phyloP scores from a whole-genome alignment of 2,329 filamentous ascomycete species.

The Leptographium procerum region DNA sequence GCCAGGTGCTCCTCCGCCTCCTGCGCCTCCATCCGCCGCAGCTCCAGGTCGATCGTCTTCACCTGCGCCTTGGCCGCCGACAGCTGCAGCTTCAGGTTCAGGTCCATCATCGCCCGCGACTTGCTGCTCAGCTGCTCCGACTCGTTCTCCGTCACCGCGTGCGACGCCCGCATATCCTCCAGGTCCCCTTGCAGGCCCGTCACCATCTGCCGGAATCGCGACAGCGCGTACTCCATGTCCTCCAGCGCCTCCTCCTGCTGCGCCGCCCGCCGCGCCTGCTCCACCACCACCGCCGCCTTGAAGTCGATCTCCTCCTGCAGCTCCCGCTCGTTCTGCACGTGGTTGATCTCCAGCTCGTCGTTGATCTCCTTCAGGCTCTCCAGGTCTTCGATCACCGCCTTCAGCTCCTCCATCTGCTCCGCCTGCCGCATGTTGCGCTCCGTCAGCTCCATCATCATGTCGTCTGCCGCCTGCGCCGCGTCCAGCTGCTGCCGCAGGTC shows the following conservation, averaged over 20 bases:
- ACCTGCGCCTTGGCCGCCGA: constrained; percentile 85
- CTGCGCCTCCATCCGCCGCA: constrained; percentile 76
- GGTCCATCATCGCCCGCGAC: constrained; percentile 89
- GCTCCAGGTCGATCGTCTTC: constrained; percentile 86
- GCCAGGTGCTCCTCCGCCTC: constrained; percentile 80
- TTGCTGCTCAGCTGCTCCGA: constrained; percentile 81
- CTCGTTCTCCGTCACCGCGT: constrained; percentile 85
- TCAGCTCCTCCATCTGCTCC: constrained; percentile 74
- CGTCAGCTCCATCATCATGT: constrained; percentile 86
- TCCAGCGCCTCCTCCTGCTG: constrained; percentile 73
- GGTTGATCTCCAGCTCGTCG: constrained; percentile 88
- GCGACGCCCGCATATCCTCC: constrained; percentile 84
- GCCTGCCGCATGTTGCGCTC: constrained; percentile 76
- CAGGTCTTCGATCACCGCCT: constrained; percentile 72
- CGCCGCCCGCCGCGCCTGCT: constrained; percentile 60
- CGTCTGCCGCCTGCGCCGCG: constrained; percentile 74
- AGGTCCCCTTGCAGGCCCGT: constrained; percentile 74
- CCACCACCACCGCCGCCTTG: constrained; percentile 72
- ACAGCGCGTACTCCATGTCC: constrained; percentile 83
- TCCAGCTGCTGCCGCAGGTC: constrained; percentile 88
- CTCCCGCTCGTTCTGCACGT: constrained; percentile 86
- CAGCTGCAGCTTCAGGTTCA: constrained; percentile 87
- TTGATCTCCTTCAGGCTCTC: constrained; percentile 85
- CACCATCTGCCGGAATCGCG: constrained; percentile 80
- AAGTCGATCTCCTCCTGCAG: constrained; percentile 89